Base-by-base conservation (phyloP, 345 rosid species). In the Rhodamnia rubescens region DNA sequence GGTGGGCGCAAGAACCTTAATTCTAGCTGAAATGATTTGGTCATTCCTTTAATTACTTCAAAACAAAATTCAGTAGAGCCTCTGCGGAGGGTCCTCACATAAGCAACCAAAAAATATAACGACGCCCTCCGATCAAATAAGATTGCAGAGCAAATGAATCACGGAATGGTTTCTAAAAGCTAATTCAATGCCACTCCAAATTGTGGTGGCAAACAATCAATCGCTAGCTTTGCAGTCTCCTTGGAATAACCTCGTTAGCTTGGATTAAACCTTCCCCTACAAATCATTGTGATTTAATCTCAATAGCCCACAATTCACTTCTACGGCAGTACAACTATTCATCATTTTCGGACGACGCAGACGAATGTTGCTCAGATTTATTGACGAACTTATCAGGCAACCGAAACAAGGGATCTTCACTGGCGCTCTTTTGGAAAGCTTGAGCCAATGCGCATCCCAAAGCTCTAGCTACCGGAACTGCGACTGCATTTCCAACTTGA, bases 401-500 rank as follows among this genome's bases (percentile, higher is more conserved):
- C 12, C 82, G 86, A 52, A 89, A 54, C 51, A 93, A 20, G 0
- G 95, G 95, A 3, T 87, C 87, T 16, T 86, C 85, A 5, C 54
- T 83, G 2, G 85, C 57, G 0, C 58, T 51, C 0, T 92, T 93
- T 75, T 85, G 90, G 12, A 88, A 88, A 22, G 96, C 95, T 22
- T 78, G 20, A 6, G 93, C 94, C 36, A 94, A 56, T 0, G 91
- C 87, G 29, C 89, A 96, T 11, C 96, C 97, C 5, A 95, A 85
- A 2, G 98, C 98, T 26, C 91, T 88, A 22, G 96, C 93, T 26
- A 94, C 96, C 0, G 95, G 98, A 26, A 93, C 93, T 0, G 99
- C 97, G 1, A 94, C 96, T 0, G 95, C 97, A 83, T 95, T 96
- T 1, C 98, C 98, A 0, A 94, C 96, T 90, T 93, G 98, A 24